These are phyloP conservation scores for Ogataea nitratoaversa DNA, from an alignment of 805 yeast genomes.

Conservation along the genomic window DNA sequence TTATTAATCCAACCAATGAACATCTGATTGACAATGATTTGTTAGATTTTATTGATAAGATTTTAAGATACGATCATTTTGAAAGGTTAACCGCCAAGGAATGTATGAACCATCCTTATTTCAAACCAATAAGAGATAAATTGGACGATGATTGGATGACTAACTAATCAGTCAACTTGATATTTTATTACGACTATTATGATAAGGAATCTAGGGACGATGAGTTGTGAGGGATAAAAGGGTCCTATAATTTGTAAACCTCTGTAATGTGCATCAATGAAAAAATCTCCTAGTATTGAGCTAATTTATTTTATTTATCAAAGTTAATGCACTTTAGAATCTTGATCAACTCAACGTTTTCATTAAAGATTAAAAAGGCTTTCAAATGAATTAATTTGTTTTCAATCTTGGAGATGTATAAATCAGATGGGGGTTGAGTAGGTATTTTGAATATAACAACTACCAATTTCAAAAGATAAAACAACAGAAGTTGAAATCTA, in stretches of 20 bases:
- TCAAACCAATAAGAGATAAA: constrained; percentile 26
- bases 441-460: background rate
- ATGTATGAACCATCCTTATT: constrained; percentile 68
- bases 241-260: too few relatives aligned
- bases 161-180: background rate
- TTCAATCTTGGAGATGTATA: too few relatives aligned
- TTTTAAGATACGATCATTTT: constrained; percentile 83
- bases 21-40: constrained; percentile 67
- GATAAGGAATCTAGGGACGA: background rate
- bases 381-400: constrained; percentile 4
- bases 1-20: constrained; percentile 65
- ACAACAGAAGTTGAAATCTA: constrained; percentile 12
- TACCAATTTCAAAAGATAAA: constrained; percentile 8
- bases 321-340: constrained; percentile 5
- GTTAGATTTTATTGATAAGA: constrained; percentile 73
- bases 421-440: background rate
- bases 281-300: too few relatives aligned
- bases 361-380: constrained; percentile 15
- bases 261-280: background rate
- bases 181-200: background rate
- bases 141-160: background rate
- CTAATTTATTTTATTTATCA: background rate
- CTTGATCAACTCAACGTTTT: constrained; percentile 11
- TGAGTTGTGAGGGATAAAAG: too few relatives aligned
- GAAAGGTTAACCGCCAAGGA: constrained; percentile 84